phyloP scores from a whole-genome alignment of 2,329 filamentous ascomycete genomes.

The Escovopsis sp. region DNA sequence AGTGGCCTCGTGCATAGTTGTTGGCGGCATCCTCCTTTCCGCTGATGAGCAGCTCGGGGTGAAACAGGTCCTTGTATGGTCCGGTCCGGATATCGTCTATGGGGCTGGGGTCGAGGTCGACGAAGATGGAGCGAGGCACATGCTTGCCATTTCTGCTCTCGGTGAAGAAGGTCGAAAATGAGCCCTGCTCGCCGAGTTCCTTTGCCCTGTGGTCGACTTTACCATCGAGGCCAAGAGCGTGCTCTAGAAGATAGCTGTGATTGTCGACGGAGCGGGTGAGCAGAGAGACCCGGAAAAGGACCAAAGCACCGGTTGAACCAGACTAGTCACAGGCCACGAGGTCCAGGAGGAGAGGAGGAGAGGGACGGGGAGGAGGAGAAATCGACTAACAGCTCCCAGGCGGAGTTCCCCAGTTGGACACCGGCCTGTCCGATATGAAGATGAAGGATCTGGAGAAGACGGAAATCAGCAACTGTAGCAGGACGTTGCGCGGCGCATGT shows the following conservation, averaged over 20 bases:
- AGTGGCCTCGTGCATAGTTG: constrained; percentile 65
- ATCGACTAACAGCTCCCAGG: constrained; percentile 57
- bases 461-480: not conserved
- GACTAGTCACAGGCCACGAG: no score
- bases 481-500: not conserved
- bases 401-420: constrained; percentile 60
- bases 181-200: constrained; percentile 46
- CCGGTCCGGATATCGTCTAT: constrained; percentile 63
- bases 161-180: constrained; percentile 60
- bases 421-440: constrained; percentile 55
- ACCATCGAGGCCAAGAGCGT: constrained; percentile 52
- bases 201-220: constrained; percentile 46
- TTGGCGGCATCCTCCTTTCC: constrained; percentile 67
- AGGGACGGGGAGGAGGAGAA: constrained; percentile 6
- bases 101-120: constrained; percentile 58
- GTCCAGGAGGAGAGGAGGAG: not conserved
- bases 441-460: constrained; percentile 39
- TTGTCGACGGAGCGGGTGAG: constrained; percentile 10
- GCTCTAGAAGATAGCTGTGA: constrained; percentile 55
- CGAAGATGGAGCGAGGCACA: constrained; percentile 57
- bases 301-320: no score
- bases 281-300: not conserved
- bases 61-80: constrained; percentile 53
- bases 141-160: constrained; percentile 59
- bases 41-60: constrained; percentile 57